Conservation (phyloP, 73 alveolate genomes). For the Tetrahymena thermophila region DNA sequence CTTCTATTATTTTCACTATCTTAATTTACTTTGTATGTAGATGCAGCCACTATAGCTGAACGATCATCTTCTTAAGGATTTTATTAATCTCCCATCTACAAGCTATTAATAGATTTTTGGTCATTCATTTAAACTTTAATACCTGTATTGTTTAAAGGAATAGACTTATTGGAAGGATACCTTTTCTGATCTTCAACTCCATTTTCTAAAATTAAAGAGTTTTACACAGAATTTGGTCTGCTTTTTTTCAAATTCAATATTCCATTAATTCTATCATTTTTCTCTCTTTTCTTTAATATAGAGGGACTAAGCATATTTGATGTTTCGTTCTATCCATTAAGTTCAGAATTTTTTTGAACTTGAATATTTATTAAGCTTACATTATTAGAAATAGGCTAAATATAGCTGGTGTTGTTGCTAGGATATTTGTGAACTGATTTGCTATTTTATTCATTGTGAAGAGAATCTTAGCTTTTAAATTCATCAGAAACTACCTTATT, state of each 20-base stretch:
- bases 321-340: neutral
- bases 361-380: neutral
- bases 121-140: neutral
- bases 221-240: neutral
- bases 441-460: neutral
- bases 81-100: neutral
- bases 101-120: neutral
- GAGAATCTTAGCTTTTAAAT: neutral
- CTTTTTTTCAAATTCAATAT: neutral
- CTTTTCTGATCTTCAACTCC: neutral
- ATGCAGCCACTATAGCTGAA: neutral
- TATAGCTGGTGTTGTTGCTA: neutral
- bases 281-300: neutral
- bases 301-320: neutral
- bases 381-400: neutral
- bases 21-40: neutral
- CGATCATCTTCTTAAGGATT: neutral
- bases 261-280: neutral
- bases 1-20: neutral
- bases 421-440: neutral
- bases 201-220: neutral
- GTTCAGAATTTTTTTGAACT: neutral
- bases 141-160: neutral
- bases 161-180: neutral
- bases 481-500: neutral